Conservation (phyloP, 768 basidiomycete genomes). For the Inosperma sp. region DNA sequence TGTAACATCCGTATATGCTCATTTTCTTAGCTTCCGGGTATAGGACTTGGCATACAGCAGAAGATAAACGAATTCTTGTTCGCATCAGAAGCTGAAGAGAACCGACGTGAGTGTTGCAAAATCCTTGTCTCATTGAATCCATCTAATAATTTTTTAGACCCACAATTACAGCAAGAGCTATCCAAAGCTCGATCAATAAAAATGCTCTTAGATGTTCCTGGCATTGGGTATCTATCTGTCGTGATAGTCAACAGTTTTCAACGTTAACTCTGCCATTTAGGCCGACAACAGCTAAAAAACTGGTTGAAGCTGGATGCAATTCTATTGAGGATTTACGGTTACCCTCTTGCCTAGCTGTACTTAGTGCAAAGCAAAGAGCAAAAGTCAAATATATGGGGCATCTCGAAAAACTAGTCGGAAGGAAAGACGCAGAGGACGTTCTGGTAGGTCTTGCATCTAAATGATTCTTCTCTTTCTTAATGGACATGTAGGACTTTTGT, state of each 20-base stretch:
- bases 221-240: conserved; percentile 43
- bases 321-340: conserved; percentile 39
- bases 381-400: conserved; percentile 40
- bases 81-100: conserved; percentile 24
- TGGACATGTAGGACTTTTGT: conserved; percentile 43
- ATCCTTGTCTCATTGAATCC: background rate
- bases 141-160: conserved; percentile 10
- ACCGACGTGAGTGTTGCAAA: conserved; percentile 31
- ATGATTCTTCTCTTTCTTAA: background rate
- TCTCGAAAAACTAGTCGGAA: conserved; percentile 31
- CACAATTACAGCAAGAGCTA: conserved; percentile 22
- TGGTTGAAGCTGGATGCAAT: conserved; percentile 49
- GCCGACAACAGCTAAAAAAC: conserved; percentile 35
- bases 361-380: conserved; percentile 36
- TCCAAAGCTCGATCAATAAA: conserved; percentile 26
- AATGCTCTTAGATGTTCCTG: conserved; percentile 36
- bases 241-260: background rate
- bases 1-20: conserved; percentile 2
- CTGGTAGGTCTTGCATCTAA: conserved; percentile 32
- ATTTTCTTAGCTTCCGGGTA: conserved; percentile 28
- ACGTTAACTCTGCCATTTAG: conserved; percentile 17
- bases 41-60: conserved; percentile 39
- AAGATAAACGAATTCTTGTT: conserved; percentile 41
- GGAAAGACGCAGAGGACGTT: conserved; percentile 41
- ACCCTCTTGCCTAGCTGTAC: conserved; percentile 34